Evolutionary conservation across 208 protist species (phyloP), one percentile per base, ranked within the genome.

Genomic region (Vickermania spadyakhi): DNA sequence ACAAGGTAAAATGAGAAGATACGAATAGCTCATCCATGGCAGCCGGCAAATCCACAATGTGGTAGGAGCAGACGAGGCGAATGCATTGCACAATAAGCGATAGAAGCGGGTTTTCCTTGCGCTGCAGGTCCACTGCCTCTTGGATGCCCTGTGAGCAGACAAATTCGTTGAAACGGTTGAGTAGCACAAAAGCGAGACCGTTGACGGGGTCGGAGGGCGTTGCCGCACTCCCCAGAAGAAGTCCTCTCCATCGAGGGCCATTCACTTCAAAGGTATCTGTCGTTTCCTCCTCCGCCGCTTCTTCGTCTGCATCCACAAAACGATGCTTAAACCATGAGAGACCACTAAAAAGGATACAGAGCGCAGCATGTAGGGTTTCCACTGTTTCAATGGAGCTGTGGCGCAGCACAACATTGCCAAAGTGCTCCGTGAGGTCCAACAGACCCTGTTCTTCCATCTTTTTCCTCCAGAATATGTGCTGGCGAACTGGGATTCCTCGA

Each of bases 301-400:
- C 36, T 45, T 62, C 62, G 28, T 94, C 81, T 56, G 90, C 81
- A 27, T 91, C 87, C 72, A 94, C 88, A 56, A 84, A 91, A 26
- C 64, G 60, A 52, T 94, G 84, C 54, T 56, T 42, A 0, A 74
- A 70, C 87, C 87, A 94, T n/a, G 84, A 78, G n/a, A 91, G 56
- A 58, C 76, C 73, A 22, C 79, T 64, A 14, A 66, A 31, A 11
- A 89, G 58, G 4, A 68, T 70, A 11, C 22, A 28, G 11, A 87
- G 53, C 11, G 73, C 75, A 7, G 68, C 62, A 28, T 78, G 70
- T 27, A 80, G 27, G 3, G 65, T 54, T 18, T 13, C 58, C 3
- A 23, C 28, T 14, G 58, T 74, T 59, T 79, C 62, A 2, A 21
- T 11, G n/a, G 31, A 18, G 11, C 36, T 18, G 36, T 18, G 36